A percentile compares a stretch with the other conserved stretches of the same genome.
Conservation (phyloP, 257 asterid genomes). For the Solanum tacnaense region DNA sequence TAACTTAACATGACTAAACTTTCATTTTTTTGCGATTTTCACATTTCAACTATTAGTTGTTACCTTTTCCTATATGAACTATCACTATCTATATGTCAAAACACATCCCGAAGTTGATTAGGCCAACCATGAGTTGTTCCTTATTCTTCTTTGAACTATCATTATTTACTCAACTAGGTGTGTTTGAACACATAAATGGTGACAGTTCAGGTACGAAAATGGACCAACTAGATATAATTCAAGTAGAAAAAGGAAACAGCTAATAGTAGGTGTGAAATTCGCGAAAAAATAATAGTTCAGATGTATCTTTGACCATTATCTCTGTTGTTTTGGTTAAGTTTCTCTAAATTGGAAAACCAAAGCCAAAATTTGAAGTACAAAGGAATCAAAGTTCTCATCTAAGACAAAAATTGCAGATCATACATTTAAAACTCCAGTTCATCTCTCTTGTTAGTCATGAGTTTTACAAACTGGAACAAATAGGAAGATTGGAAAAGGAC, state of each 20-base stretch:
- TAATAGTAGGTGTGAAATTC: background rate
- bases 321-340: background rate
- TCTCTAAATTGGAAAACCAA: background rate
- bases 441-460: background rate
- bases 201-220: background rate
- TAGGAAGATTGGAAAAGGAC: background rate
- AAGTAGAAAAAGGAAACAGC: background rate
- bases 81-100: background rate
- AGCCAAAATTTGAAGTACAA: background rate
- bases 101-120: too few relatives aligned
- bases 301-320: background rate
- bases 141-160: too few relatives aligned
- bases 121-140: too few relatives aligned
- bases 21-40: background rate
- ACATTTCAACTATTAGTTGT: background rate
- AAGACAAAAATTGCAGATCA: background rate
- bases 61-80: background rate
- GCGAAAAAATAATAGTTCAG: background rate
- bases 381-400: background rate
- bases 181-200: background rate
- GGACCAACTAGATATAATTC: background rate
- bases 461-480: background rate
- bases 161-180: background rate
- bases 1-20: too few relatives aligned
- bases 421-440: background rate